Base-by-base conservation (phyloP, 768 basidiomycete species). In the Trametes elegans region DNA sequence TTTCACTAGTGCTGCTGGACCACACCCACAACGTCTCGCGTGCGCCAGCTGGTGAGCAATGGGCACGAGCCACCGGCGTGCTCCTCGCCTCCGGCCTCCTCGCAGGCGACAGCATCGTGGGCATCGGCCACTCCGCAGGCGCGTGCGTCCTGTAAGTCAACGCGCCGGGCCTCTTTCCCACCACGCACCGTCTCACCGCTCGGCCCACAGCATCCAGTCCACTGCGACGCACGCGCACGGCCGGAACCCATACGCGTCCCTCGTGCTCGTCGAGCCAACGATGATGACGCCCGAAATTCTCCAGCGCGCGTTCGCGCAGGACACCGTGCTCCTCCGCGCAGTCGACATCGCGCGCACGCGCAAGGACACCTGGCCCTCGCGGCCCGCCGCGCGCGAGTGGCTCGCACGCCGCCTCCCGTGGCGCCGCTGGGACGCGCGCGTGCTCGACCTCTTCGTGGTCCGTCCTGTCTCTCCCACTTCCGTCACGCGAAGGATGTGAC, bases 301-400 rank as follows among this genome's bases (percentile, higher is more conserved):
- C 16, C 16, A 16, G 24, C 7, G 16, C 6, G 32, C 40, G 3
- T 9, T 32, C 5, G 18, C 41, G 18, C 16, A 41, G 21, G 23
- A 24, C 23, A 10, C 36, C 13, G 24, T 19, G 18, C 26, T 50
- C 8, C 3, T 36, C 7, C 41, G 46, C 16, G 26, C 36, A 1
- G 18, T 29, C 6, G 49, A 51, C 1, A 9, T 38, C 5, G 48
- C 44, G 5, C 34, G 24, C 24, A 32, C 26, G 7, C 32, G 58
- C 16, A 50, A 56, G 49, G 54, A 60, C 47, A 29, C 56, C 16
- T 60, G 58, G 58, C 34, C 53, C 2, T 60, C 58, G 13, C 58
- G 58, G 10, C 19, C 34, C 1, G 54, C 35, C 1, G 58, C 58
- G 3, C 38, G 27, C 8, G 42, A 49, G 29, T 60, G 53, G 53